Evolutionary conservation across 805 yeast species (phyloP), one percentile per base, ranked within the genome.

Genomic region (Saccharomycopsis vini): DNA sequence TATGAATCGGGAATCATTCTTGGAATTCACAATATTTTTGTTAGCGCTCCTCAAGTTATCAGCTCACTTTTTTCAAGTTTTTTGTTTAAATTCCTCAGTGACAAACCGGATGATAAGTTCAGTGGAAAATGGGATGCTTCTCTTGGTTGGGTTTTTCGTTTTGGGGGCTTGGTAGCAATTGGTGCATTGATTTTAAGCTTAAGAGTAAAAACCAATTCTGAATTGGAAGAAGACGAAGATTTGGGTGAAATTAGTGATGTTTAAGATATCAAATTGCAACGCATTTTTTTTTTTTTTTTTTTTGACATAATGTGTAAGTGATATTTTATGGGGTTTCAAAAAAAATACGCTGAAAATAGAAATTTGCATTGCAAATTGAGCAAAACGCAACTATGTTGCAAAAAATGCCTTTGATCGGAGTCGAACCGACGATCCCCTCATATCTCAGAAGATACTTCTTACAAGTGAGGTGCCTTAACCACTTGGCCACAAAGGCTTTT

Each of bases 11-110:
- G 81, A 0, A 63, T 75, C 3, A 64, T 75, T 30, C 55, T 76
- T 45, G 80, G 79, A 2, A 68, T 75, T 16, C 80, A 75, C 54
- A 75, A 76, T 53, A 71, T 75, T 24, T 75, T 71, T 54, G 75
- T 75, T 13, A 73, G 79, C 1, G 66, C 73, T 2, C 81, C 81
- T 0, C 81, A 75, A 54, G 73, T 74, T 53, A 52, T 70, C 3
- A 68, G 75, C 30, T 73, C 79, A 0, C 53, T 75, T 26, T 60
- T 68, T 30, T 67, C 75, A 24, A 68, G 75, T 19, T 9, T 73
- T 3, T 46, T 75, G 10, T 75, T 75, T 55, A 63, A 60, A 29
- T 56, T 72, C 12, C 57, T 66, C 2, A 40, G 46, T 18, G 43
- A 39, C 34, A 42, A 33, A 18, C 47, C 42, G 23, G 59, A 55